Conservation (phyloP, 148 eudicot genomes). For the Rhododendron williamsianum region DNA sequence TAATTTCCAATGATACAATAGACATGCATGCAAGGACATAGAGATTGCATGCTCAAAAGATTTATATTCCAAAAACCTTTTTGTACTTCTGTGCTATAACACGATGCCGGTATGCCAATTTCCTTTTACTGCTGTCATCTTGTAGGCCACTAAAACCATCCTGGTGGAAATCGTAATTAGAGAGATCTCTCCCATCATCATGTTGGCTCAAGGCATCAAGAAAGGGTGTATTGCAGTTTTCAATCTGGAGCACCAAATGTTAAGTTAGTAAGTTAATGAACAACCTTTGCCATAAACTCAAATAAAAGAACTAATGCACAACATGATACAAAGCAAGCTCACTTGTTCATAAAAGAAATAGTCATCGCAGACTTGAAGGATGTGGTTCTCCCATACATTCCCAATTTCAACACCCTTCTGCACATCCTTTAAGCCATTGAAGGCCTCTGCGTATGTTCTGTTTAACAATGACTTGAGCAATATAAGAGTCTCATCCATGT, state of each 20-base stretch:
- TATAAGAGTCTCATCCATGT: constrained; percentile 98
- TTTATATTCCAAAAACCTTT: constrained; percentile 38
- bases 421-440: constrained; percentile 69
- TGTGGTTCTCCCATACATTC: constrained; percentile 73
- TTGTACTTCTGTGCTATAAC: constrained; percentile 58
- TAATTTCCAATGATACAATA: neutral
- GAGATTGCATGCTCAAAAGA: neutral
- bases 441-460: constrained; percentile 65
- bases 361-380: constrained; percentile 73
- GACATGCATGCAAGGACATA: neutral
- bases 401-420: constrained; percentile 72
- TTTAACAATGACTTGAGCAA: constrained; percentile 79
- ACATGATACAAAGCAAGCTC: constrained; percentile 7
- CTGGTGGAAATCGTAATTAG: constrained; percentile 61
- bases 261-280: constrained; percentile 5
- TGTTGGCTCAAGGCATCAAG: constrained; percentile 50
- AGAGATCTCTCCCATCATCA: constrained; percentile 78
- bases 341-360: constrained; percentile 91
- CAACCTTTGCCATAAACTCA: neutral
- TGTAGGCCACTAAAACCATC: constrained; percentile 49
- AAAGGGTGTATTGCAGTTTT: constrained; percentile 64
- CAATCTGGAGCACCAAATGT: constrained; percentile 47
- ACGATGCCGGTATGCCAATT: constrained; percentile 76
- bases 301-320: neutral
- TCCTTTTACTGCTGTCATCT: constrained; percentile 63